These are phyloP conservation scores for Microthlaspi erraticum DNA, from an alignment of 345 rosid species.

Conservation along the genomic window DNA sequence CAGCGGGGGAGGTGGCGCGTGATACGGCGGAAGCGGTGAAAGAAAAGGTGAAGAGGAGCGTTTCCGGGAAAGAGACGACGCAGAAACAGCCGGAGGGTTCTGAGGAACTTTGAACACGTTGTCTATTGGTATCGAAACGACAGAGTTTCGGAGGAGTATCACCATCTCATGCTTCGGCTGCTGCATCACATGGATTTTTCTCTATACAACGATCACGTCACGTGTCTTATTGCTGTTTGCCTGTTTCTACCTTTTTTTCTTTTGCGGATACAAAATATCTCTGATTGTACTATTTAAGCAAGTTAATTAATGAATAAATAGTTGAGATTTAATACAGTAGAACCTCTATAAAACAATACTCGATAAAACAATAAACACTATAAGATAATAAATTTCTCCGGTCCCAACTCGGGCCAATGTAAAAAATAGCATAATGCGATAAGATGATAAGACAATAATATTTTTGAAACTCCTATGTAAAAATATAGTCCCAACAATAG, in stretches of 20 bases:
- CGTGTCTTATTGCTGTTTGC: conserved; percentile 1
- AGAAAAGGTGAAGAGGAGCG: conserved; percentile 34
- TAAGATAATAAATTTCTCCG: too few relatives aligned
- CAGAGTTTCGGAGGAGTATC: conserved; percentile 9
- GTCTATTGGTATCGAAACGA: conserved; percentile 12
- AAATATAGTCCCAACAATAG: too few relatives aligned
- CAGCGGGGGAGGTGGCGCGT: conserved; percentile 42
- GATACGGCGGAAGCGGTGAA: conserved; percentile 31
- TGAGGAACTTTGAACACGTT: conserved; percentile 29
- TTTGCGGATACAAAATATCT: background rate
- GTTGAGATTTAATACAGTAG: background rate
- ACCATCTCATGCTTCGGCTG: conserved; percentile 1
- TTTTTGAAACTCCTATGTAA: too few relatives aligned
- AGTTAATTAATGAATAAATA: background rate
- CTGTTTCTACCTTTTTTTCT: background rate
- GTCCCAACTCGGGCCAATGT: too few relatives aligned
- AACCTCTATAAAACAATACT: too few relatives aligned
- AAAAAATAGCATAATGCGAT: too few relatives aligned
- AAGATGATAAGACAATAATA: too few relatives aligned
- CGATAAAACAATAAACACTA: too few relatives aligned
- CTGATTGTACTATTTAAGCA: background rate
- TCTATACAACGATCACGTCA: conserved; percentile 11
- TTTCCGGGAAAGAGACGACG: conserved; percentile 15
- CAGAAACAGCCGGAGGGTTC: background rate
- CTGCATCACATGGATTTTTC: conserved; percentile 7